Conservation (phyloP, 176 grass and related monocot species). For the Musa troglodytarum region DNA sequence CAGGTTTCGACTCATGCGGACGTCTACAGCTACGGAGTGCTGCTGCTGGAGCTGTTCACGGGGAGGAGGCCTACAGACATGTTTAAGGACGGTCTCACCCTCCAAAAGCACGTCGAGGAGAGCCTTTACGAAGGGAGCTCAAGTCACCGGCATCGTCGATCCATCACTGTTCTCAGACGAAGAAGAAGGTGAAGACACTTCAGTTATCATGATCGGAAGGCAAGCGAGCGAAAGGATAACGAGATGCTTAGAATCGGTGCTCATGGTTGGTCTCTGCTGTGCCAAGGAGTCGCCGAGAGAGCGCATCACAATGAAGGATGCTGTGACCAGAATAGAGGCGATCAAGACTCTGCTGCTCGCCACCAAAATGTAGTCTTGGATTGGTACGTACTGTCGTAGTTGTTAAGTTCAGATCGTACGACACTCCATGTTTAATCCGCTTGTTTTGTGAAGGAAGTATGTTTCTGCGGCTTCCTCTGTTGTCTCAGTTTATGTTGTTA, state of each 20-base stretch:
- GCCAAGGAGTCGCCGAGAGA: slow-evolving; percentile 2
- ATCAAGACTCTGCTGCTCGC: not conserved
- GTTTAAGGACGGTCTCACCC: slow-evolving; percentile 2
- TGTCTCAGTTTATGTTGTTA: no score
- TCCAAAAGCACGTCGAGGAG: not conserved
- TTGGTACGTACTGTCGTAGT: not conserved
- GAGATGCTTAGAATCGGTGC: slow-evolving; percentile 1
- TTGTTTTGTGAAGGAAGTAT: no score
- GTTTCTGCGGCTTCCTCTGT: no score
- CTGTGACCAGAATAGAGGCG: not conserved
- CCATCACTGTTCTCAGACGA: slow-evolving; percentile 3
- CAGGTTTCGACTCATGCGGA: slow-evolving; percentile 12
- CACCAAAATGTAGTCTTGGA: slow-evolving; percentile 12
- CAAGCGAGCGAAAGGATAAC: not conserved
- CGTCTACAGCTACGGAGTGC: slow-evolving; percentile 22
- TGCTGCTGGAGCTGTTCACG: slow-evolving; percentile 9
- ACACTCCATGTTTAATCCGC: no score
- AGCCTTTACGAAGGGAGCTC: not conserved
- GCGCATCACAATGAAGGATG: slow-evolving; percentile 1
- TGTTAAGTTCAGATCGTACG: no score
- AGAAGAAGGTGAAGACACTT: not conserved
- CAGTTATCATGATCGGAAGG: not conserved
- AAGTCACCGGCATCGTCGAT: not conserved
- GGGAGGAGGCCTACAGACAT: slow-evolving; percentile 18
- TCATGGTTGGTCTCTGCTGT: slow-evolving; percentile 2